Conservation (phyloP, 257 asterid genomes). For the Scutellaria baicalensis region DNA sequence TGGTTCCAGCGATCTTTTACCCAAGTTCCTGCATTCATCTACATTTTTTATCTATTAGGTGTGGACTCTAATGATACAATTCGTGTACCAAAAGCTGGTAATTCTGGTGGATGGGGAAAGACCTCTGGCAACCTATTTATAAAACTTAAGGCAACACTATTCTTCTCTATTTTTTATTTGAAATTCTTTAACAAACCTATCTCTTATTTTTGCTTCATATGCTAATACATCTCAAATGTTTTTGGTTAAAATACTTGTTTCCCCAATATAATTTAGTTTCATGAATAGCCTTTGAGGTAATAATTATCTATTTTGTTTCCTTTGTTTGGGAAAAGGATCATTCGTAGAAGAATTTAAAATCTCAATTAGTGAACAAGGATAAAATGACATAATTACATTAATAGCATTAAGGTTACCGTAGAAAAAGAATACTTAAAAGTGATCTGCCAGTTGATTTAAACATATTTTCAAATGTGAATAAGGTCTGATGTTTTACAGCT, state of each 20-base stretch:
- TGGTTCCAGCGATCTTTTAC: neutral
- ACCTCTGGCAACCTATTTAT: conserved; percentile 65
- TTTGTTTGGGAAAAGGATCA: neutral
- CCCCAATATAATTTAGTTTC: neutral
- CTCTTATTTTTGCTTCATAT: conserved; percentile 3
- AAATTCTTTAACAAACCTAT: neutral
- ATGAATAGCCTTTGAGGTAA: neutral
- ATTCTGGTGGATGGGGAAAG: conserved; percentile 62
- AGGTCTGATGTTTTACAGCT: neutral
- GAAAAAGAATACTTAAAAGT: neutral
- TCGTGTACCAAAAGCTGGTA: conserved; percentile 76
- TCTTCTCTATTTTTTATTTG: neutral
- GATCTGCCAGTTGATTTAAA: neutral
- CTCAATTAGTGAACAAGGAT: neutral
- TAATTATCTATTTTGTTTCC: neutral
- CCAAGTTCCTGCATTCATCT: neutral
- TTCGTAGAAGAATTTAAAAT: neutral
- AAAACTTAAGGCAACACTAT: conserved; percentile 53
- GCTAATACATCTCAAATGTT: neutral
- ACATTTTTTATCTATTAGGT: conserved; percentile 36
- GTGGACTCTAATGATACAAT: conserved; percentile 83
- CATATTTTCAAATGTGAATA: neutral
- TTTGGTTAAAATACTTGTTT: neutral
- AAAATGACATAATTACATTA: neutral
- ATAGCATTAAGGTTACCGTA: neutral